Percentiles rank a stretch among this genome's conserved stretches.
These are phyloP conservation scores for Eimeria necatrix DNA, from an alignment of 169 alveolate species.

Conservation along the genomic window DNA sequence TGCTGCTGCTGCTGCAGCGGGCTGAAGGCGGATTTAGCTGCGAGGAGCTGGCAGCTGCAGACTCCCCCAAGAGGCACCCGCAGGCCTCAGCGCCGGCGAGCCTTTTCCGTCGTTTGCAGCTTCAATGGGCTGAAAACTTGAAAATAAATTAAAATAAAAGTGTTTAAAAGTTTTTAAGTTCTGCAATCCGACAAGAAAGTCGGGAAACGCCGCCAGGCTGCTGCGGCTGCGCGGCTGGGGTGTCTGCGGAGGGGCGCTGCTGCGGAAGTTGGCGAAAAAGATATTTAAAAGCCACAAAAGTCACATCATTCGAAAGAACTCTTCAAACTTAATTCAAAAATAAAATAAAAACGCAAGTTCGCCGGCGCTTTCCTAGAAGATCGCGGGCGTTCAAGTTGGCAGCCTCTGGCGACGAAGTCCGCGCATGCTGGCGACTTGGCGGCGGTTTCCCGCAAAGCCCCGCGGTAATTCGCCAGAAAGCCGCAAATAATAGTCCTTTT, in stretches of 20 bases:
- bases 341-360: neutral
- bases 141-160: neutral
- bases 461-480: neutral
- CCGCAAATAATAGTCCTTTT: neutral
- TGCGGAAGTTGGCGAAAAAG: neutral
- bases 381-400: neutral
- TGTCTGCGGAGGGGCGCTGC: neutral
- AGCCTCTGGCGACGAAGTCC: neutral
- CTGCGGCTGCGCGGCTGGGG: constrained; percentile 22
- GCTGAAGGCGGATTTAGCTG: no score
- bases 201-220: neutral
- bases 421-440: constrained; percentile 13
- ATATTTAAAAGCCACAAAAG: neutral
- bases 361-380: neutral
- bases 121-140: neutral
- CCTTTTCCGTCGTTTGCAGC: no score
- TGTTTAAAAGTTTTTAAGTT: neutral
- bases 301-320: neutral
- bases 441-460: constrained; percentile 21
- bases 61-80: no score
- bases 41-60: no score
- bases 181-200: neutral
- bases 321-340: neutral
- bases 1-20: no score
- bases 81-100: no score